A percentile compares a stretch with the other conserved stretches of the same genome.
Evolutionary conservation across 108 stramenopile genomes (phyloP).

Genomic region (Nannochloropsis oceanica): DNA sequence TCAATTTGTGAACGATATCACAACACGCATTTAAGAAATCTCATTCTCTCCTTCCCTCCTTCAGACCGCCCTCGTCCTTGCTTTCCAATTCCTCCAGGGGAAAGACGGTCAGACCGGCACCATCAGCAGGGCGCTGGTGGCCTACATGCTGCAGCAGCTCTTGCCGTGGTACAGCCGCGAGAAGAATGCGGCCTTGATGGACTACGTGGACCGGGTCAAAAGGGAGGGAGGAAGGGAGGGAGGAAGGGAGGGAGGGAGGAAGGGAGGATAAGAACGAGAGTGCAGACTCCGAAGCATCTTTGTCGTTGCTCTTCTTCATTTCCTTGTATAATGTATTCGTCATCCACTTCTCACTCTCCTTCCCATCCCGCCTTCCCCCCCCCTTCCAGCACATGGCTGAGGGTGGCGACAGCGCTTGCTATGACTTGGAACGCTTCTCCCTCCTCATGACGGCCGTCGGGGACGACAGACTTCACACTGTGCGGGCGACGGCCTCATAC

Average conservation of each 20-base stretch:
- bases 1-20: no score
- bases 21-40: no score
- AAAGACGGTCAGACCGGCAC: background rate
- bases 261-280: background rate
- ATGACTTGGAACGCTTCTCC: background rate
- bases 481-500: background rate
- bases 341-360: background rate
- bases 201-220: background rate
- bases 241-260: background rate
- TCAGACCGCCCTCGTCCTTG: background rate
- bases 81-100: background rate
- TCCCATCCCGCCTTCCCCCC: background rate
- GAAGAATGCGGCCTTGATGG: background rate
- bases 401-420: background rate
- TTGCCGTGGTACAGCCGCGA: background rate
- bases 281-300: background rate
- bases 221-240: background rate
- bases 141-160: background rate
- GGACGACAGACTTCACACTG: background rate
- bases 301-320: background rate
- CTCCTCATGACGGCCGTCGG: background rate
- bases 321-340: background rate
- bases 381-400: background rate
- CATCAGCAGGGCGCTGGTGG: background rate
- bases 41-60: background rate